These are phyloP conservation scores for Citrus unshiu DNA, from an alignment of 345 rosid species.

Conservation along the genomic window DNA sequence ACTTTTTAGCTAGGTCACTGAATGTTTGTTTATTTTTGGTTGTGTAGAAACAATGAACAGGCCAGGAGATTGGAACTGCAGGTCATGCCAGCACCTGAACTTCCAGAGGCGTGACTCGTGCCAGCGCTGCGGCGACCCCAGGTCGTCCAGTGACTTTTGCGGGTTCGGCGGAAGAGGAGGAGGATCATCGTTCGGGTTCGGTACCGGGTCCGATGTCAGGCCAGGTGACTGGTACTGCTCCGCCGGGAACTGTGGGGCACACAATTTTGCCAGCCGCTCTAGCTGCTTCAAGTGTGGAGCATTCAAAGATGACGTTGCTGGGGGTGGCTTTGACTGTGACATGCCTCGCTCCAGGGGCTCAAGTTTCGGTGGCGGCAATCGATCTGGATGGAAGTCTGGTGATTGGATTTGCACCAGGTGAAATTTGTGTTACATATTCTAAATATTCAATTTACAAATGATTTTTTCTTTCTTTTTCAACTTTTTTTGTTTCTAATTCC, in stretches of 20 bases:
- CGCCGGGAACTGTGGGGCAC: slow-evolving; percentile 79
- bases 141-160: slow-evolving; percentile 45
- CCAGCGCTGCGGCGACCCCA: slow-evolving; percentile 63
- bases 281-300: slow-evolving; percentile 90
- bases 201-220: slow-evolving; percentile 83
- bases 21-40: not conserved
- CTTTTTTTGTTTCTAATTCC: not conserved
- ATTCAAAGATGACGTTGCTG: slow-evolving; percentile 59
- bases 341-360: slow-evolving; percentile 47
- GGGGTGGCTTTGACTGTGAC: slow-evolving; percentile 40
- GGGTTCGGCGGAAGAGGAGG: slow-evolving; percentile 50
- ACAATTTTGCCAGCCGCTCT: slow-evolving; percentile 90
- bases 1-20: not conserved
- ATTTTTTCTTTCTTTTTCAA: not conserved
- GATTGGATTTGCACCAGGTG: slow-evolving; percentile 95
- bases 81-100: slow-evolving; percentile 77
- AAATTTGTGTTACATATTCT: not conserved
- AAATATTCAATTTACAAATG: not conserved
- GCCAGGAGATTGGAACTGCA: slow-evolving; percentile 92
- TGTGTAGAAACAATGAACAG: slow-evolving; percentile 48
- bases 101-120: slow-evolving; percentile 85
- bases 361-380: slow-evolving; percentile 31
- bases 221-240: slow-evolving; percentile 98
- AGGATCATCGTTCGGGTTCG: slow-evolving; percentile 61
- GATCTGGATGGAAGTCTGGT: slow-evolving; percentile 87